phyloP scores from a whole-genome alignment of 2,329 filamentous ascomycete genomes.

The Cercospora sp. region DNA sequence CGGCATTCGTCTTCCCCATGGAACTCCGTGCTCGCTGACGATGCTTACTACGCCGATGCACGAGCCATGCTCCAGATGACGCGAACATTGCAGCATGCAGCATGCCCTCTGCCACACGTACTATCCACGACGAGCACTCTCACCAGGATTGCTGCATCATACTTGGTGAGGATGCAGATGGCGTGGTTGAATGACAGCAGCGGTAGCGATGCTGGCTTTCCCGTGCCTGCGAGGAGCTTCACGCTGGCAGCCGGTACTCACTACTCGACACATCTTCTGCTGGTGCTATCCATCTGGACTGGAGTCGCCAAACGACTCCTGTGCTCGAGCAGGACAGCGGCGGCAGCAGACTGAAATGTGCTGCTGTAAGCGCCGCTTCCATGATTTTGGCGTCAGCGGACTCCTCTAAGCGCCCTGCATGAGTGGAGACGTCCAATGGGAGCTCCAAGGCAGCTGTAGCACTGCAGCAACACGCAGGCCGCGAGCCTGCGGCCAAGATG shows the following conservation, averaged over 20 bases:
- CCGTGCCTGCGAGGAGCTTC: neutral
- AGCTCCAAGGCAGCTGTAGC: constrained; percentile 19
- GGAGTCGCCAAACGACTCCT: neutral
- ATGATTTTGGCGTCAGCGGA: constrained; percentile 13
- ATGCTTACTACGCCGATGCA: too few species aligned
- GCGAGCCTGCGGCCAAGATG: constrained; percentile 22
- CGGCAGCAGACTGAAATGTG: neutral
- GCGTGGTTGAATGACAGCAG: neutral
- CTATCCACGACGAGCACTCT: neutral
- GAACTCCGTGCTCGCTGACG: too few species aligned
- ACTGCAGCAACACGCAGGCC: constrained; percentile 16
- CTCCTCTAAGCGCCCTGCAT: constrained; percentile 22
- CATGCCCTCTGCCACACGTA: neutral
- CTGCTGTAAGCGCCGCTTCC: constrained; percentile 20
- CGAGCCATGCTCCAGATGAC: neutral
- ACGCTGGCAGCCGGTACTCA: neutral
- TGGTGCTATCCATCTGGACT: neutral
- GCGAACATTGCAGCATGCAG: neutral
- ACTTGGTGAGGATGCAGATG: neutral
- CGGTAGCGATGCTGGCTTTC: neutral
- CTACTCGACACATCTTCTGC: neutral
- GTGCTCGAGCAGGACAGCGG: neutral
- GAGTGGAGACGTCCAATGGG: constrained; percentile 20
- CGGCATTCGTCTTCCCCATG: neutral
- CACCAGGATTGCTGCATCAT: neutral